phyloP scores from a whole-genome alignment of 306 rosid genomes.

The Prosopis cineraria region DNA sequence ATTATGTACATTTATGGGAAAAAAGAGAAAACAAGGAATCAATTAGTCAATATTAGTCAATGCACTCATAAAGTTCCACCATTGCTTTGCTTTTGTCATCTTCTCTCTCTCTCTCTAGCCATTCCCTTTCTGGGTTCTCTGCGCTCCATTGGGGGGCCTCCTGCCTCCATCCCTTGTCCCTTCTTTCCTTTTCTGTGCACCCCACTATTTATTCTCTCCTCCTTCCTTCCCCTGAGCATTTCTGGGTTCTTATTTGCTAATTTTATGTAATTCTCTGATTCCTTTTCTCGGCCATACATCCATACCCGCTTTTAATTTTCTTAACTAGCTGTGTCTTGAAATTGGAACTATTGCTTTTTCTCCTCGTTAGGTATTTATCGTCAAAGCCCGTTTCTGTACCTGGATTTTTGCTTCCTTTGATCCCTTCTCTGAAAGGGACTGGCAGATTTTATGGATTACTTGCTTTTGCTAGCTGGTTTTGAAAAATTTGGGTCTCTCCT shows the following conservation, averaged over 20 bases:
- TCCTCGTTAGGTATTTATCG: slow-evolving; percentile 24
- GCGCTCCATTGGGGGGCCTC: background rate
- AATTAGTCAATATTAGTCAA: background rate
- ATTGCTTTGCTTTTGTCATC: background rate
- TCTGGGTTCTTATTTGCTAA: slow-evolving; percentile 26
- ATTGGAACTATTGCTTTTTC: slow-evolving; percentile 3
- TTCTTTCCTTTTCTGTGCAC: slow-evolving; percentile 31
- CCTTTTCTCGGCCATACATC: background rate
- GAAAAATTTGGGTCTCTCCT: background rate
- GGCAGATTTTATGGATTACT: background rate
- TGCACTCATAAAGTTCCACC: background rate
- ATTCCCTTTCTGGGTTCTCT: slow-evolving; percentile 14
- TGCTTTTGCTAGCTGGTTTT: background rate
- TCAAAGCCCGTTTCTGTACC: background rate
- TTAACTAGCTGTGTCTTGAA: background rate
- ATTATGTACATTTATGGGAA: background rate
- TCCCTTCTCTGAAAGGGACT: background rate
- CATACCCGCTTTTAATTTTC: background rate
- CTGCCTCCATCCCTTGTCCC: background rate
- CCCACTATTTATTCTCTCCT: background rate
- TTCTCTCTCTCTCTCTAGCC: background rate
- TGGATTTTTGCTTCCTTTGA: background rate
- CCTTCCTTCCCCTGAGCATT: slow-evolving; percentile 11
- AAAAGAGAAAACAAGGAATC: background rate
- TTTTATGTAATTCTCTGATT: slow-evolving; percentile 29